Evolutionary conservation across 805 yeast species (phyloP).

Genomic region (Torulaspora delbrueckii): DNA sequence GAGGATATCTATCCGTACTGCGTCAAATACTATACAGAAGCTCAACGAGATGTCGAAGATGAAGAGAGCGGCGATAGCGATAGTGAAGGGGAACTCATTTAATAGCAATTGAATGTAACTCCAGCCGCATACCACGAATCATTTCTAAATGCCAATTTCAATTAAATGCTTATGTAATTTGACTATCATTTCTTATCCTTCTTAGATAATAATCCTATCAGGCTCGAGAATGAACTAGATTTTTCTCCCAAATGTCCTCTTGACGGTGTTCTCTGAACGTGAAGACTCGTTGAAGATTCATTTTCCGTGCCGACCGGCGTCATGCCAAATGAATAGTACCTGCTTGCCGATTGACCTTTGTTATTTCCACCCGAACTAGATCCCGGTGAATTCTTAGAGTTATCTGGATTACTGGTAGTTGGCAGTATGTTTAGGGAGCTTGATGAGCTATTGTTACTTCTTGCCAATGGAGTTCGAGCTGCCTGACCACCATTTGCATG

Average conservation of each 20-base stretch:
- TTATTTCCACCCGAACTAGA: slow-evolving; percentile 3
- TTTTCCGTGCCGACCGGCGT: slow-evolving; percentile 21
- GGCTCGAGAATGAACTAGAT: slow-evolving; percentile 16
- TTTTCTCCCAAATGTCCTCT: slow-evolving; percentile 11
- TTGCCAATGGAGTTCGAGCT: slow-evolving; percentile 19
- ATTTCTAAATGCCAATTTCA: neutral
- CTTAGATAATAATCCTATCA: slow-evolving; percentile 16
- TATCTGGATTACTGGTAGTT: slow-evolving; percentile 13
- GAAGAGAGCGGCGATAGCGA: slow-evolving; percentile 49
- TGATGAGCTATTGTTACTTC: slow-evolving; percentile 28
- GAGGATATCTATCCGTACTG: slow-evolving; percentile 87
- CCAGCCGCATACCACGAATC: neutral
- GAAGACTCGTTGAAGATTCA: slow-evolving; percentile 10
- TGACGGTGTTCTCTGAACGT: slow-evolving; percentile 9
- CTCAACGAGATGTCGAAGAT: slow-evolving; percentile 59
- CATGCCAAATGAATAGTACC: slow-evolving; percentile 30
- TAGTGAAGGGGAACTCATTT: slow-evolving; percentile 45
- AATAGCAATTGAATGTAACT: neutral
- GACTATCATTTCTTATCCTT: slow-evolving; percentile 15
- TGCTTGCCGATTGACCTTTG: slow-evolving; percentile 21
- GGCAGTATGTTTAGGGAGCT: slow-evolving; percentile 20
- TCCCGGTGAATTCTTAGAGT: slow-evolving; percentile 10
- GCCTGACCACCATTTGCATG: slow-evolving; percentile 13
- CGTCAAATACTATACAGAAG: slow-evolving; percentile 72
- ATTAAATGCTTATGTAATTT: neutral